These are phyloP conservation scores for Scopulariopsis brevicaulis DNA, from an alignment of 2,329 filamentous ascomycete species.

Conservation along the genomic window DNA sequence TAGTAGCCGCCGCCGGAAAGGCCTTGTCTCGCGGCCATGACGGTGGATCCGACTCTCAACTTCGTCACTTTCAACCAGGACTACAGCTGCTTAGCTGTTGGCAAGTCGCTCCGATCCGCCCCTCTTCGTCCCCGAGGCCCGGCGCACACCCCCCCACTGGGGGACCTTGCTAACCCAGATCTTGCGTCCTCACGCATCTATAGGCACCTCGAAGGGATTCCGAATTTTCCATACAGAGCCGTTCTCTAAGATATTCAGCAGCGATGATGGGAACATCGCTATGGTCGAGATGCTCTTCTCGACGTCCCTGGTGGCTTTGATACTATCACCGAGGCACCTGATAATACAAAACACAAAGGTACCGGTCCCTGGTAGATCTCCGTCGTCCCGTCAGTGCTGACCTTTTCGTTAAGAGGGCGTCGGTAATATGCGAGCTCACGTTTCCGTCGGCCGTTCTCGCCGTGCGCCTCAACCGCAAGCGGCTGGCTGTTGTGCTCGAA, in stretches of 20 bases:
- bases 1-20: background rate
- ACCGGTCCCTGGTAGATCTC: slow-evolving; percentile 7
- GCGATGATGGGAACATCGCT: slow-evolving; percentile 87
- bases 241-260: slow-evolving; percentile 89
- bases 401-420: slow-evolving; percentile 36
- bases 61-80: slow-evolving; percentile 99
- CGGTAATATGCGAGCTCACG: slow-evolving; percentile 95
- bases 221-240: slow-evolving; percentile 95
- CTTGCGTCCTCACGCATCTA: background rate
- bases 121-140: background rate
- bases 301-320: slow-evolving; percentile 87
- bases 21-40: slow-evolving; percentile 16
- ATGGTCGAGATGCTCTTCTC: slow-evolving; percentile 99
- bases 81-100: slow-evolving; percentile 92
- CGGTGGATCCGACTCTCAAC: slow-evolving; percentile 70
- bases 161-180: background rate
- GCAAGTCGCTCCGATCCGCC: slow-evolving; percentile 34
- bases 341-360: slow-evolving; percentile 98
- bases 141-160: background rate
- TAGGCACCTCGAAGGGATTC: slow-evolving; percentile 87
- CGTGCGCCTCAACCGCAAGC: slow-evolving; percentile 87
- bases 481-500: slow-evolving; percentile 85
- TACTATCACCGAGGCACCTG: slow-evolving; percentile 80
- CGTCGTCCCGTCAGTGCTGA: background rate
- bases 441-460: slow-evolving; percentile 95